These are phyloP conservation scores for Triticum timopheevii DNA, from an alignment of 176 grass and related monocot genomes.

Conservation along the genomic window DNA sequence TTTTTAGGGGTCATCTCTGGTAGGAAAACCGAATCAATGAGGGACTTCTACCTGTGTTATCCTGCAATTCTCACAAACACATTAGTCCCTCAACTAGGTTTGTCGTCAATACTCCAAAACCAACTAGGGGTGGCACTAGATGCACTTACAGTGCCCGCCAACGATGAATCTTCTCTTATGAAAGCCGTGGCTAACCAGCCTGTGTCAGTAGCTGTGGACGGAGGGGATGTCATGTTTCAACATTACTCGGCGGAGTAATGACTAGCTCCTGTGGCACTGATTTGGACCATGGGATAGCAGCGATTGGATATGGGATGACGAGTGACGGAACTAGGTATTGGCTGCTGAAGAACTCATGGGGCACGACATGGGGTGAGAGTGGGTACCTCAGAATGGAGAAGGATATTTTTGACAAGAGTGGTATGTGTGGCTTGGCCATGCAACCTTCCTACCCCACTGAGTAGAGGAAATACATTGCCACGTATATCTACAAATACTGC, in stretches of 20 bases:
- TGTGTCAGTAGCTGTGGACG: neutral
- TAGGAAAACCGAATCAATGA: no score
- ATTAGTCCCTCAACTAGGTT: no score
- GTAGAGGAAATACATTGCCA: neutral
- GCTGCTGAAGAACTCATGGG: neutral
- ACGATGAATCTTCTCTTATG: neutral
- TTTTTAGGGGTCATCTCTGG: no score
- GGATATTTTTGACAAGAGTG: neutral
- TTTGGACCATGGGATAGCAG: neutral
- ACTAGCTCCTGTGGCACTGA: neutral
- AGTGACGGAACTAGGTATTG: neutral
- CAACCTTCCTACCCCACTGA: neutral
- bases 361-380: neutral
- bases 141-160: neutral
- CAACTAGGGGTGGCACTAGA: no score
- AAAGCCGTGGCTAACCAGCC: neutral
- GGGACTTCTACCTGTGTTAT: no score
- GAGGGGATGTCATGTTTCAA: neutral
- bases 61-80: no score
- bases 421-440: neutral
- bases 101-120: no score
- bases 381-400: neutral
- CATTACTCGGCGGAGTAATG: neutral
- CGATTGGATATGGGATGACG: neutral
- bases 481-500: neutral